Evolutionary conservation across 495 filamentous ascomycete species (phyloP), one percentile per base, ranked within the genome.

Genomic region (Arthonia radiata): DNA sequence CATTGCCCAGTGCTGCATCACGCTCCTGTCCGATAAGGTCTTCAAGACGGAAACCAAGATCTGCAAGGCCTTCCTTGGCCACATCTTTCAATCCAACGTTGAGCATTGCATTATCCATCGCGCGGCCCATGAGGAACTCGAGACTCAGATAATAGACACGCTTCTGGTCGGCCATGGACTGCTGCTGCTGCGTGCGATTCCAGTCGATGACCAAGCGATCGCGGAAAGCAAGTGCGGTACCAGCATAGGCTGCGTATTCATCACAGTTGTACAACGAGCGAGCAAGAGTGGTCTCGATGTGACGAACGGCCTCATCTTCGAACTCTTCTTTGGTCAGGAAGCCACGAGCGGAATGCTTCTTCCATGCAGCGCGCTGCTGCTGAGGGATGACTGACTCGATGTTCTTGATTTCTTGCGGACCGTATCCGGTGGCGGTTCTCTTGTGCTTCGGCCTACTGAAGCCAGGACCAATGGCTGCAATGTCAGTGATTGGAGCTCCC

Each of bases 201-300:
- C 86, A 97, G 31, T 89, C 75, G 36, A 86, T 76, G 38, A 94
- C 71, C 37, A 97, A 57, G 17, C 80, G 68, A 48, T 97, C 86
- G 38, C 89, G 64, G 48, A 97, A 77, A 14, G 86, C 89, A 29
- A 97, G 58, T 27, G 77, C 71, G 18, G 78, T 72, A 25, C 83
- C 89, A 9, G 77, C 67, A 49, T 97, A 97, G 8, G 83, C 79
- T 24, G 82, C 89, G 35, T 63, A 43, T 48, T 97, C 89, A 57
- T 97, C 86, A 54, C 89, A 94, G 52, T 97, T 97, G 62, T 77
- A 97, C 44, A 97, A 64, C 36, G 80, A 91, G 10, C 86, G 78
- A 35, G 89, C 86, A 30, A 97, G 61, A 2, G 86, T 92, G 3
- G 89, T 94, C 47, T 97, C 89, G 41, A 97, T 70, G 56, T 97